Conservation (phyloP, 352 stramenopile genomes). For the Pythium rishiriense region DNA sequence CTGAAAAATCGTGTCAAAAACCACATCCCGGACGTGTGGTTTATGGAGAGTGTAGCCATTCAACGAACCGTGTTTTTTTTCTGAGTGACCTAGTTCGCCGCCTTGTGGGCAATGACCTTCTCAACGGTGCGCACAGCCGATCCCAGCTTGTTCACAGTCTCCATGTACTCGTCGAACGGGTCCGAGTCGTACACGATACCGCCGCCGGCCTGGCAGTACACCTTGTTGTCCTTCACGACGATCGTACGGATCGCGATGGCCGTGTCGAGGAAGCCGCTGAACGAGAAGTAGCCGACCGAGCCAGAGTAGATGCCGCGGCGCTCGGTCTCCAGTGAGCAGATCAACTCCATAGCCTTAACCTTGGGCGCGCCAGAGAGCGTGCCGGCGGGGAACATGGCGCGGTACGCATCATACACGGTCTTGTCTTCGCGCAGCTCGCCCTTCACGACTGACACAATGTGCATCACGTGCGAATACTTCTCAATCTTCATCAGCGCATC, state of each 20-base stretch:
- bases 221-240: slow-evolving; percentile 75
- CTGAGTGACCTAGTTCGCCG: slow-evolving; percentile 22
- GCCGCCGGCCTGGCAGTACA: slow-evolving; percentile 84
- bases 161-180: slow-evolving; percentile 82
- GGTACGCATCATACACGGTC: slow-evolving; percentile 89
- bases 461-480: slow-evolving; percentile 92
- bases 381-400: slow-evolving; percentile 85
- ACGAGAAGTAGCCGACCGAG: slow-evolving; percentile 88
- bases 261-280: slow-evolving; percentile 85
- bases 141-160: slow-evolving; percentile 89
- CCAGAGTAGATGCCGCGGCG: slow-evolving; percentile 83
- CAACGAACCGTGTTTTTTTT: background rate
- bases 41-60: slow-evolving; percentile 16
- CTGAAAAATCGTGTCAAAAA: slow-evolving; percentile 3
- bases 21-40: slow-evolving; percentile 5
- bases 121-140: slow-evolving; percentile 84
- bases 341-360: slow-evolving; percentile 89
- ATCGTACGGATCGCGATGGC: slow-evolving; percentile 89
- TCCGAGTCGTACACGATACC: slow-evolving; percentile 91
- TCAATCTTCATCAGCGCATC: slow-evolving; percentile 90
- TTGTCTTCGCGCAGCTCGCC: slow-evolving; percentile 75
- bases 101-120: slow-evolving; percentile 60
- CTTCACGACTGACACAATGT: slow-evolving; percentile 91
- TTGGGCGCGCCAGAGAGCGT: slow-evolving; percentile 89
- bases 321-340: slow-evolving; percentile 82